Percentiles rank a stretch among this genome's conserved stretches.
Conservation (phyloP, 164 flowering plant species). For the Vitis riparia region DNA sequence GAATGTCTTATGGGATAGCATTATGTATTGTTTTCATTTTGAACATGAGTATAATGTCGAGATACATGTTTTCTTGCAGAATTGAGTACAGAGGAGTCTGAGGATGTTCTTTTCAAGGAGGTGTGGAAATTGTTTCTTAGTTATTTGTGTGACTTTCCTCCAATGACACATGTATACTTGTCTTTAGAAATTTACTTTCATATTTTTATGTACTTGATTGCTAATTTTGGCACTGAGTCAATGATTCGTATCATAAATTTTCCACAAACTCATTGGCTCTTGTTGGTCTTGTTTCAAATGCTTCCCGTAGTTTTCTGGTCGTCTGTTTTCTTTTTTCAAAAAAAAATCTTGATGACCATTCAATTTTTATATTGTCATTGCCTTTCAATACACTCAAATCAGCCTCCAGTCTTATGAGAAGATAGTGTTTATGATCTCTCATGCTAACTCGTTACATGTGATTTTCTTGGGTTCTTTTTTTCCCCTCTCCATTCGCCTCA, state of each 20-base stretch:
- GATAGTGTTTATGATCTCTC: no score
- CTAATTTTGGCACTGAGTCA: neutral
- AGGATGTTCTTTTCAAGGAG: constrained; percentile 93
- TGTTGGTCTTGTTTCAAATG: no score
- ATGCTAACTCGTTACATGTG: no score
- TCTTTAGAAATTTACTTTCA: no score
- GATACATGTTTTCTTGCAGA: constrained; percentile 47
- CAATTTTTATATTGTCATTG: no score
- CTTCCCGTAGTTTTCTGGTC: no score
- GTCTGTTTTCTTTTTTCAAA: no score
- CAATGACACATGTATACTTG: neutral
- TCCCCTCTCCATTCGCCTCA: no score
- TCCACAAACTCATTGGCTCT: constrained; percentile 1
- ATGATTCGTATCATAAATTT: neutral
- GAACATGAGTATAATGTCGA: neutral
- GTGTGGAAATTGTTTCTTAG: constrained; percentile 28
- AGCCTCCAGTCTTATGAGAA: neutral
- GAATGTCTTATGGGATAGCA: no score
- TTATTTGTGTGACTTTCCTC: neutral
- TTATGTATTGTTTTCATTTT: neutral
- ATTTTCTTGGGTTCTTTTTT: neutral
- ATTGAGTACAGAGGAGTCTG: constrained; percentile 74
- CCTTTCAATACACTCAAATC: neutral
- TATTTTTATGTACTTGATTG: neutral
- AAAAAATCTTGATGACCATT: neutral